Conservation (phyloP, 257 asterid species). For the Lavandula angustifolia region DNA sequence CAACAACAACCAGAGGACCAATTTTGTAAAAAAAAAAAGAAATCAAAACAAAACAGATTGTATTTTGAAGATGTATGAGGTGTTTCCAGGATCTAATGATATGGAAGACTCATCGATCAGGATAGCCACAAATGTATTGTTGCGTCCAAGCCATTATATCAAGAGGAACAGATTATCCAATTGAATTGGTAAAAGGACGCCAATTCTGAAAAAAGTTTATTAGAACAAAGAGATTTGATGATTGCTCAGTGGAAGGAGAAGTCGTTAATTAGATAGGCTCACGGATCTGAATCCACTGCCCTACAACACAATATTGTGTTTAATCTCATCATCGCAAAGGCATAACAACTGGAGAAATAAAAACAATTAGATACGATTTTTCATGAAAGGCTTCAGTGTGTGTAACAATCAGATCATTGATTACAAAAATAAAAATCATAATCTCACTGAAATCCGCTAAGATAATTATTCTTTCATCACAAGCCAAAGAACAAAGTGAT, state of each 20-base stretch:
- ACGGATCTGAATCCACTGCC: constrained; percentile 61
- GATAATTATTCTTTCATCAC: constrained; percentile 67
- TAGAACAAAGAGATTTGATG: too few relatives aligned
- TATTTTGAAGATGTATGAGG: constrained; percentile 43
- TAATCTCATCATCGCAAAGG: constrained; percentile 50
- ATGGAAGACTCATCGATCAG: constrained; percentile 56
- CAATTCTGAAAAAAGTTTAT: too few relatives aligned
- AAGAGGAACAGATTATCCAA: constrained; percentile 57
- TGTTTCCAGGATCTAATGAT: constrained; percentile 78
- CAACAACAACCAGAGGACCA: constrained; percentile 40
- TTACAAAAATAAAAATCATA: background rate
- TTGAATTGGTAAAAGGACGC: constrained; percentile 92
- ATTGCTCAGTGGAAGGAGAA: constrained; percentile 66
- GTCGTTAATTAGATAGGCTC: constrained; percentile 56
- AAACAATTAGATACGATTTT: too few relatives aligned
- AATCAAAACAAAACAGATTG: background rate
- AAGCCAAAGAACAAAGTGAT: constrained; percentile 33
- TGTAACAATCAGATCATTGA: constrained; percentile 94
- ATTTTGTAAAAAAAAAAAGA: background rate
- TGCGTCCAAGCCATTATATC: constrained; percentile 84
- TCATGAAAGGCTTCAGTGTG: constrained; percentile 70
- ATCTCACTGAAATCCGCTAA: constrained; percentile 98
- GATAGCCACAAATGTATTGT: constrained; percentile 61
- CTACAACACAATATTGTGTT: constrained; percentile 42
- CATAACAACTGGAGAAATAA: rapidly evolving